Conservation (phyloP, 2,329 filamentous ascomycete species). For the Neurospora crassa region DNA sequence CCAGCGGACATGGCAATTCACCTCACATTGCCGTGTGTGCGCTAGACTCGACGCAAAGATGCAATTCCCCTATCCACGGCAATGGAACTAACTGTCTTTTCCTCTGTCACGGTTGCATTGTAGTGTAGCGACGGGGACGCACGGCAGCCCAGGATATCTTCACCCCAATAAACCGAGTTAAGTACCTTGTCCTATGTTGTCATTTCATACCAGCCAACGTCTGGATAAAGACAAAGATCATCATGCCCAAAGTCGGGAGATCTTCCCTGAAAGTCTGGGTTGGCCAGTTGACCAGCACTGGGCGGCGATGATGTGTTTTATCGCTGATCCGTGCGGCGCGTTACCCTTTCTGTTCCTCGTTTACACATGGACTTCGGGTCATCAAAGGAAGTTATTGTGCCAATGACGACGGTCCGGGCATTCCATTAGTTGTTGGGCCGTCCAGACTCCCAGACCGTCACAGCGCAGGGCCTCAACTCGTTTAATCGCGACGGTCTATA, state of each 20-base stretch:
- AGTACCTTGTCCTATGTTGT: not conserved
- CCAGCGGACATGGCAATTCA: not conserved
- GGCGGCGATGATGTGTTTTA: not conserved
- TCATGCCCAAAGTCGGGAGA: not conserved
- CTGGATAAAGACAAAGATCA: not conserved
- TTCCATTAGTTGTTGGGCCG: not conserved
- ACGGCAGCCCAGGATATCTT: not conserved
- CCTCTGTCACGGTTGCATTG: not conserved
- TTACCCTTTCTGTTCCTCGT: not conserved
- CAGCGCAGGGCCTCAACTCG: not conserved
- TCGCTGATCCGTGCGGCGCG: not conserved
- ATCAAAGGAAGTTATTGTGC: not conserved
- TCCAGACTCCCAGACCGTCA: not conserved
- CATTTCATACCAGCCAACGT: not conserved
- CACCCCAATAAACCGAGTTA: not conserved
- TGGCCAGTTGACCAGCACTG: not conserved
- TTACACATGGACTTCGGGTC: not conserved
- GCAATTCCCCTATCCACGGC: not conserved
- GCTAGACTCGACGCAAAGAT: not conserved
- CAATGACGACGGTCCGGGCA: not conserved
- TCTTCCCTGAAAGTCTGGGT: not conserved
- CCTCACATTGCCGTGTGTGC: not conserved
- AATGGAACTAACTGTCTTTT: not conserved
- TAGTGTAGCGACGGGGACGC: not conserved
- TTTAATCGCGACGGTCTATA: not conserved